phyloP scores from a whole-genome alignment of 345 rosid species.

The Carallia brachiata region DNA sequence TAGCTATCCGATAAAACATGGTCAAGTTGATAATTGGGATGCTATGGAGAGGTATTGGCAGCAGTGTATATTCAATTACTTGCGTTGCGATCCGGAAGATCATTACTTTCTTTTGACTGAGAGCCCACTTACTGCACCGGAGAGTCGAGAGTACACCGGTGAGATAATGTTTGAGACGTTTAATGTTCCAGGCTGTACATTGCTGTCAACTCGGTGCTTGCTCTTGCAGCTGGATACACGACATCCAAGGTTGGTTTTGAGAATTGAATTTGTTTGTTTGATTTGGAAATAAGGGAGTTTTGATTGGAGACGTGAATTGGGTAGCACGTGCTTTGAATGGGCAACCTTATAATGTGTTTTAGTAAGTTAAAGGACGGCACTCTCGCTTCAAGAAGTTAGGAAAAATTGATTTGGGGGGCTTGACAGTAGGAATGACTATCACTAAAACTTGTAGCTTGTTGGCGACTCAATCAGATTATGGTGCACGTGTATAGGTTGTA shows the following conservation, averaged over 20 bases:
- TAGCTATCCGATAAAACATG: slow-evolving; percentile 76
- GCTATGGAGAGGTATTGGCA: slow-evolving; percentile 99
- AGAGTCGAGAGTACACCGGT: slow-evolving; percentile 89
- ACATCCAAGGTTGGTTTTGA: slow-evolving; percentile 69
- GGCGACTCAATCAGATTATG: too few relatives aligned
- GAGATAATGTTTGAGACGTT: slow-evolving; percentile 97
- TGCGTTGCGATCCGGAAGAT: slow-evolving; percentile 98
- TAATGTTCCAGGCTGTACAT: slow-evolving; percentile 91
- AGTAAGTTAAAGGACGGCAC: neutral
- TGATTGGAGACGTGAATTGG: neutral
- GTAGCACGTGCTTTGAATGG: neutral
- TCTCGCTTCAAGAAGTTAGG: neutral
- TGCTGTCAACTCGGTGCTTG: slow-evolving; percentile 95
- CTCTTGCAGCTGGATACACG: slow-evolving; percentile 96
- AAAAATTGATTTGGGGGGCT: neutral
- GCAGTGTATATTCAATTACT: slow-evolving; percentile 81
- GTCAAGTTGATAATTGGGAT: slow-evolving; percentile 97
- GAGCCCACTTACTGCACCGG: slow-evolving; percentile 97
- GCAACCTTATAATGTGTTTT: neutral
- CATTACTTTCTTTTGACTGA: slow-evolving; percentile 94
- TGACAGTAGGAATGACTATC: neutral
- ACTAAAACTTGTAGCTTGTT: too few relatives aligned
- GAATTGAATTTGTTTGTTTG: neutral
- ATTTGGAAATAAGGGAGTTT: neutral
- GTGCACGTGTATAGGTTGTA: too few relatives aligned